These are phyloP conservation scores for Dipodascus geniculatus DNA, from an alignment of 805 yeast species.

Conservation along the genomic window DNA sequence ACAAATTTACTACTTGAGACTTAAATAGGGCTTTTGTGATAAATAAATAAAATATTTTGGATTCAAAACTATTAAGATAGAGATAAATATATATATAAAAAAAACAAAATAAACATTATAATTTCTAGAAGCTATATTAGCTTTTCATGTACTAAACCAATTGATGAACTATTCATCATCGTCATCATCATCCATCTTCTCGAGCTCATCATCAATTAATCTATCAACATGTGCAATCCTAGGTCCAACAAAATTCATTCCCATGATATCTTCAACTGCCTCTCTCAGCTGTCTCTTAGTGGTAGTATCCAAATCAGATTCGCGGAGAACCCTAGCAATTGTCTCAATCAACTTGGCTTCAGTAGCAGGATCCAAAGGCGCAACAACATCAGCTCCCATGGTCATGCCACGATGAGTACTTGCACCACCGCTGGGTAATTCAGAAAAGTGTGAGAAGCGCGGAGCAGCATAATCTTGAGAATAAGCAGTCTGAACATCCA, in stretches of 20 bases:
- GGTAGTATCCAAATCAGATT: conserved; percentile 25
- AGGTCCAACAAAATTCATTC: conserved; percentile 22
- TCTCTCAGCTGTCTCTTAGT: conserved; percentile 26
- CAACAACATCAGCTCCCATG: neutral
- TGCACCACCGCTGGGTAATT: neutral
- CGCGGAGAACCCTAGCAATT: conserved; percentile 21
- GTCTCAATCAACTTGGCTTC: conserved; percentile 17
- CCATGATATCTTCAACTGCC: conserved; percentile 26
- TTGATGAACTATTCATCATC: neutral
- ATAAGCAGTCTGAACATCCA: neutral
- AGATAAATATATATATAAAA: too few species aligned
- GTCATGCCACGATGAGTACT: conserved; percentile 1
- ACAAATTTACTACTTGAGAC: neutral
- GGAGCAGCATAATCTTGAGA: neutral
- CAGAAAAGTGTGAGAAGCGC: neutral
- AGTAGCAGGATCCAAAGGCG: neutral
- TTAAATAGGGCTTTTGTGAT: neutral
- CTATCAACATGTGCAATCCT: conserved; percentile 22
- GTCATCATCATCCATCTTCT: conserved; percentile 6
- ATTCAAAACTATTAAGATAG: too few species aligned
- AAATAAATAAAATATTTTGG: neutral
- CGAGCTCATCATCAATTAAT: conserved; percentile 27
- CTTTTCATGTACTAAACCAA: neutral
- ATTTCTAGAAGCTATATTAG: neutral
- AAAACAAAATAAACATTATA: neutral